Evolutionary conservation across 345 rosid species (phyloP).

Genomic region (Erucastrum elatum): DNA sequence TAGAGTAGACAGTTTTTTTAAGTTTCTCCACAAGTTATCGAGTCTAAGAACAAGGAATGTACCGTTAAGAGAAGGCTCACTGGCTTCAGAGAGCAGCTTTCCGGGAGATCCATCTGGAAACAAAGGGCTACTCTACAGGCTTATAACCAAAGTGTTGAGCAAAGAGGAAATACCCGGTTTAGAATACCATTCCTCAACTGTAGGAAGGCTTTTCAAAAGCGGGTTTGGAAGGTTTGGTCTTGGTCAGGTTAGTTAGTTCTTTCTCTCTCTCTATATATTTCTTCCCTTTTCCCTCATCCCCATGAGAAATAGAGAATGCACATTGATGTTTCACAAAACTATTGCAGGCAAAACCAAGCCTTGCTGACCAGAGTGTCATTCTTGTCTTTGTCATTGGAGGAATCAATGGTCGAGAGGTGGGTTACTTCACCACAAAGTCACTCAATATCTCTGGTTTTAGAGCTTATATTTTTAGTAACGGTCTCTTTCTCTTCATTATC

Average conservation of each 20-base stretch:
- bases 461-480: neutral
- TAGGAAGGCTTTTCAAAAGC: slow-evolving; percentile 90
- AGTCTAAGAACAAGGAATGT: slow-evolving; percentile 51
- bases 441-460: neutral
- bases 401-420: slow-evolving; percentile 83
- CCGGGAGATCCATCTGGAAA: slow-evolving; percentile 51
- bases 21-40: slow-evolving; percentile 73
- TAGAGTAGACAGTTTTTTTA: slow-evolving; percentile 80
- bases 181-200: slow-evolving; percentile 93
- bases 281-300: neutral
- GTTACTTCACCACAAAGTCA: neutral
- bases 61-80: slow-evolving; percentile 55
- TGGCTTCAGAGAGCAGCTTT: slow-evolving; percentile 53
- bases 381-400: slow-evolving; percentile 89
- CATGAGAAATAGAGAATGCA: neutral
- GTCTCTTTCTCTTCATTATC: neutral
- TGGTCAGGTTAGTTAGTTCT: slow-evolving; percentile 62
- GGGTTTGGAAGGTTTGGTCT: slow-evolving; percentile 97
- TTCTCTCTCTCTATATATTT: neutral
- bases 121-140: slow-evolving; percentile 72
- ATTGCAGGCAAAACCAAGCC: slow-evolving; percentile 81
- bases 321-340: neutral
- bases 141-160: slow-evolving; percentile 57
- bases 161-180: slow-evolving; percentile 69
- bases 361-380: slow-evolving; percentile 78